These are phyloP conservation scores for Podospora sp. DNA, from an alignment of 495 filamentous ascomycete species.

Conservation along the genomic window DNA sequence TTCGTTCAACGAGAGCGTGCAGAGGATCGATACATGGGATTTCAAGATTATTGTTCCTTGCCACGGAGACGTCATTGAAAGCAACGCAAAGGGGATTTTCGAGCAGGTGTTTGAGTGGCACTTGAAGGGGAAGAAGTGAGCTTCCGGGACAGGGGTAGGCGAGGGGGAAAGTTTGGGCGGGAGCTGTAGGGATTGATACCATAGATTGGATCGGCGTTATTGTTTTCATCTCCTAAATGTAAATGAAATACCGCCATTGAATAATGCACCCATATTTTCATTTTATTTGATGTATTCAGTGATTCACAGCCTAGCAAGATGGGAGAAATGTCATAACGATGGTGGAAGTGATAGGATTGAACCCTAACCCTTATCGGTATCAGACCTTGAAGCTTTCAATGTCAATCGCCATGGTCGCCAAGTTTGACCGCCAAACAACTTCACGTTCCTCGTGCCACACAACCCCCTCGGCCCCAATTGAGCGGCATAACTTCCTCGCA, in stretches of 20 bases:
- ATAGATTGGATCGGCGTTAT: conserved; percentile 5
- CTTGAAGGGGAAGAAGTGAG: conserved; percentile 56
- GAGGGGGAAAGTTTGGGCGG: not conserved
- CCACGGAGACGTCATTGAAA: conserved; percentile 89
- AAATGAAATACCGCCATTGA: not conserved
- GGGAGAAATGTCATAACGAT: too few species aligned
- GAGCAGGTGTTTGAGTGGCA: conserved; percentile 86
- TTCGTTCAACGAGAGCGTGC: conserved; percentile 68
- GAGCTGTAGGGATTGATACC: conserved; percentile 16
- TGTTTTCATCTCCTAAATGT: not conserved
- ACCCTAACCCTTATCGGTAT: conserved; percentile 17
- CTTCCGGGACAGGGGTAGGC: not conserved
- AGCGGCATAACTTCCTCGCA: not conserved
- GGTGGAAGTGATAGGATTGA: not conserved
- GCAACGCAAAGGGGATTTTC: conserved; percentile 73
- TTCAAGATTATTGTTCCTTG: conserved; percentile 88
- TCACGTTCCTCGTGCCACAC: not conserved
- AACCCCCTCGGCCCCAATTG: conserved; percentile 16
- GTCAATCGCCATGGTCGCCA: conserved; percentile 4
- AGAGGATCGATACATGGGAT: conserved; percentile 76
- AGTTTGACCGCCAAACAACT: not conserved
- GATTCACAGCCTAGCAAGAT: too few species aligned
- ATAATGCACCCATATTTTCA: not conserved
- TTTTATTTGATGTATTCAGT: too few species aligned
- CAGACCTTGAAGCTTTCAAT: not conserved